phyloP scores from a whole-genome alignment of 148 eudicot species.

The Chenopodium quinoa region DNA sequence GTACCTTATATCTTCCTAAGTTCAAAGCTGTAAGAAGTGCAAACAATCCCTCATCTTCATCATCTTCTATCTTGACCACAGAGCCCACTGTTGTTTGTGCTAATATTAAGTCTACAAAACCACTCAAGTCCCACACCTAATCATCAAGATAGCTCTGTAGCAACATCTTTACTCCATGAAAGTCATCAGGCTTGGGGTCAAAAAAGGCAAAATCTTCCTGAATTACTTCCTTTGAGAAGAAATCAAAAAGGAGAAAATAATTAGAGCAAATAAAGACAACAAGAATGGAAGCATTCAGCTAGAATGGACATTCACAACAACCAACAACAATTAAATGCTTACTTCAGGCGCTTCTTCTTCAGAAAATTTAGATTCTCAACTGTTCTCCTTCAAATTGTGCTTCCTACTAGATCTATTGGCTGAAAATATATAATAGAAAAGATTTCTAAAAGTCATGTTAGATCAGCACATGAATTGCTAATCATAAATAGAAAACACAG shows the following conservation, averaged over 20 bases:
- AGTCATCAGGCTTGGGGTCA: constrained; percentile 89
- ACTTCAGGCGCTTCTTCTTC: constrained; percentile 62
- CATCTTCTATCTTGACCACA: constrained; percentile 74
- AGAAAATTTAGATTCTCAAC: constrained; percentile 46
- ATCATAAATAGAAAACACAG: background rate
- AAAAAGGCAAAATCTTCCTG: constrained; percentile 98
- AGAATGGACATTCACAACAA: background rate
- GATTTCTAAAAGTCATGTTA: background rate
- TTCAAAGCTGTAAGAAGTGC: constrained; percentile 71
- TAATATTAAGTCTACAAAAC: constrained; percentile 78
- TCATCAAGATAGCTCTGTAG: constrained; percentile 72
- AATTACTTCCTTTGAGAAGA: constrained; percentile 51
- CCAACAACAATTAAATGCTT: constrained; percentile 24
- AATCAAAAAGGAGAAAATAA: background rate
- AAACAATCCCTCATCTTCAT: constrained; percentile 81
- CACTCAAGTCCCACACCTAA: constrained; percentile 80
- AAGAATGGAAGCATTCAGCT: background rate
- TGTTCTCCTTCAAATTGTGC: constrained; percentile 23
- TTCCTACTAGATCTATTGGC: constrained; percentile 25
- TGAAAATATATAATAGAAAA: constrained; percentile 7
- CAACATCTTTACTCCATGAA: constrained; percentile 81
- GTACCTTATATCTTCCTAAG: constrained; percentile 73
- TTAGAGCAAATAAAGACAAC: background rate
- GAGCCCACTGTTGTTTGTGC: constrained; percentile 91
- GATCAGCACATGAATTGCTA: background rate